Percentiles rank a stretch among this genome's conserved stretches.
Evolutionary conservation across 2,329 filamentous ascomycete species (phyloP).

Genomic region (Hypocreales sp.): DNA sequence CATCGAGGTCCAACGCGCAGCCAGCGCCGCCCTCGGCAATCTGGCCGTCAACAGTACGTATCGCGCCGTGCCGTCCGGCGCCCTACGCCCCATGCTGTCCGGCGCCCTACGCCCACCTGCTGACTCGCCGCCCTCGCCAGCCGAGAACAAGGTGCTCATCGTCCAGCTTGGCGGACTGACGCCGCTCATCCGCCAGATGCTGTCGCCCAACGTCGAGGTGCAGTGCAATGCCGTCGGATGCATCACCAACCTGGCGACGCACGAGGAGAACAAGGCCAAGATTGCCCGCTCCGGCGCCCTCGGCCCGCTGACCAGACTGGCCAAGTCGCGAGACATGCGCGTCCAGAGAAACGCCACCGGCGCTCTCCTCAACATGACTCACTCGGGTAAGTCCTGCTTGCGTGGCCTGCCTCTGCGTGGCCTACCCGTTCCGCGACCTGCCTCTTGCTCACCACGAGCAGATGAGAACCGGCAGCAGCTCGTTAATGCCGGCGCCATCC

Average conservation of each 20-base stretch:
- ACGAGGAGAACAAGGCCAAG: slow-evolving; percentile 98
- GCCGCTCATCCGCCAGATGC: slow-evolving; percentile 94
- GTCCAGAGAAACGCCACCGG: slow-evolving; percentile 96
- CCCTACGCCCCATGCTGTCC: neutral
- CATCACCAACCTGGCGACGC: slow-evolving; percentile 94
- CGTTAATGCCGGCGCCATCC: slow-evolving; percentile 94
- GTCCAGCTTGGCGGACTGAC: slow-evolving; percentile 81
- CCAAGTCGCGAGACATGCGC: slow-evolving; percentile 96
- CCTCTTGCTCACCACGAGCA: no score
- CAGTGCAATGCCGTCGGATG: slow-evolving; percentile 98
- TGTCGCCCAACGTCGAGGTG: slow-evolving; percentile 92
- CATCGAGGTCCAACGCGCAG: slow-evolving; percentile 92
- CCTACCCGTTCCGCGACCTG: no score
- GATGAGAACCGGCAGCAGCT: slow-evolving; percentile 97
- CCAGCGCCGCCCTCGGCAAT: slow-evolving; percentile 90
- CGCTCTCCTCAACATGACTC: slow-evolving; percentile 95
- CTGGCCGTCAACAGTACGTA: slow-evolving; percentile 92
- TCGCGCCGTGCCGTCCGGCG: neutral
- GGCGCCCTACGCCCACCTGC: neutral
- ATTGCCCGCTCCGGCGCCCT: slow-evolving; percentile 91
- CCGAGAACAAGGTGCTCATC: slow-evolving; percentile 95
- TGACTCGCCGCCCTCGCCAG: slow-evolving; percentile 40
- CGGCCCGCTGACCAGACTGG: slow-evolving; percentile 75
- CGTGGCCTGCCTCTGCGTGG: no score
- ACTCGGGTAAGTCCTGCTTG: slow-evolving; percentile 72